These are phyloP conservation scores for Fragaria iinumae DNA, from an alignment of 306 rosid species.

Conservation along the genomic window DNA sequence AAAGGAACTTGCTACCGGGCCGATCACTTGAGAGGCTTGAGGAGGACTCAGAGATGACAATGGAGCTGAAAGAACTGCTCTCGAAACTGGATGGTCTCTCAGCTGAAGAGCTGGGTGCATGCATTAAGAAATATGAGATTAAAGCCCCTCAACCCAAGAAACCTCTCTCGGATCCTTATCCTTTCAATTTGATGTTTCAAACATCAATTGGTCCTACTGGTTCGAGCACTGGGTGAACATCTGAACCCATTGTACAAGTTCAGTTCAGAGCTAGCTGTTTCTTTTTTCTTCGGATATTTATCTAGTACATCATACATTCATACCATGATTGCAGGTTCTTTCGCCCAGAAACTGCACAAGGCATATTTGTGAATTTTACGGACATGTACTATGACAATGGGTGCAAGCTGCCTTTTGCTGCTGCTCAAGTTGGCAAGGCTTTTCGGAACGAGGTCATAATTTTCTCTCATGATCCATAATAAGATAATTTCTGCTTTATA, in stretches of 20 bases:
- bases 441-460: constrained; percentile 11
- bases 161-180: constrained; percentile 76
- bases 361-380: constrained; percentile 74
- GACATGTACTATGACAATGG: constrained; percentile 59
- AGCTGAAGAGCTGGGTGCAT: constrained; percentile 67
- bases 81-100: constrained; percentile 71
- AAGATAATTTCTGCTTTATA: background rate
- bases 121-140: constrained; percentile 72
- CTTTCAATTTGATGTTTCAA: constrained; percentile 88
- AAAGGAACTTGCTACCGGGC: constrained; percentile 82
- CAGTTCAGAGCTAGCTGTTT: background rate
- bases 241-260: background rate
- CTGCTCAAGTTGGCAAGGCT: constrained; percentile 81
- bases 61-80: constrained; percentile 64
- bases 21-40: constrained; percentile 71
- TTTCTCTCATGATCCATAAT: background rate
- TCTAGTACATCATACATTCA: background rate
- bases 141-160: constrained; percentile 73
- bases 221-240: constrained; percentile 63
- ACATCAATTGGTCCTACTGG: constrained; percentile 95
- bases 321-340: constrained; percentile 52
- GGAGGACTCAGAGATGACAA: constrained; percentile 66
- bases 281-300: background rate
- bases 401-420: constrained; percentile 85
- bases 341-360: constrained; percentile 45